A percentile compares a stretch with the other conserved stretches of the same genome.
phyloP scores from a whole-genome alignment of 2,329 filamentous ascomycete species.

The Emergomyces pasteurianus region DNA sequence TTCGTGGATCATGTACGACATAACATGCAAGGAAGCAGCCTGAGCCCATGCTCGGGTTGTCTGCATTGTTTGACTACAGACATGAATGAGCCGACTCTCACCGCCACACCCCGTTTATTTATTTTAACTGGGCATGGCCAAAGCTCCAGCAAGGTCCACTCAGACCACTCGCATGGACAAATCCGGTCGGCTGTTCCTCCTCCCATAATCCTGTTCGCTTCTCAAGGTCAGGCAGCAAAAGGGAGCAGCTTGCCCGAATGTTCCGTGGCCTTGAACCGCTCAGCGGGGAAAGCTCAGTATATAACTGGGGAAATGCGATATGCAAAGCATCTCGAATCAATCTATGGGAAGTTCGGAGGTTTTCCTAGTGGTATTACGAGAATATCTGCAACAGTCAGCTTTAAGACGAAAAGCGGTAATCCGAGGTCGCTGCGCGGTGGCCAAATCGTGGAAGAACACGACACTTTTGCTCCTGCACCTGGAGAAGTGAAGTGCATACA shows the following conservation, averaged over 20 bases:
- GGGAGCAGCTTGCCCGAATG: background rate
- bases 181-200: background rate
- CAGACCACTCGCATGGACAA: background rate
- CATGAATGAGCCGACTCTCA: background rate
- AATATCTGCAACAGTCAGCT: background rate
- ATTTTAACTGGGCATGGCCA: background rate
- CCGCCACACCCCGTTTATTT: background rate
- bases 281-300: background rate
- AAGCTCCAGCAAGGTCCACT: background rate
- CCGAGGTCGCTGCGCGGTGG: background rate
- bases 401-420: background rate
- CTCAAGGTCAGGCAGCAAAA: background rate
- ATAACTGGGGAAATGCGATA: background rate
- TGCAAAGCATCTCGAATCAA: background rate
- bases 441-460: constrained; percentile 3
- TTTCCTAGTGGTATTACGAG: background rate
- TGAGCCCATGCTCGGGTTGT: background rate
- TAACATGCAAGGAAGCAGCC: background rate
- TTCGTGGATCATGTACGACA: background rate
- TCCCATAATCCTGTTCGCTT: background rate
- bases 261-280: background rate
- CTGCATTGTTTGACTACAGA: background rate
- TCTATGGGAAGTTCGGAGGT: background rate
- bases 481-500: background rate
- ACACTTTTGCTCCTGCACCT: background rate